Percentiles rank a stretch among this genome's conserved stretches.
Evolutionary conservation across 2,329 filamentous ascomycete species (phyloP).

Genomic region (Hypomyces perniciosus): DNA sequence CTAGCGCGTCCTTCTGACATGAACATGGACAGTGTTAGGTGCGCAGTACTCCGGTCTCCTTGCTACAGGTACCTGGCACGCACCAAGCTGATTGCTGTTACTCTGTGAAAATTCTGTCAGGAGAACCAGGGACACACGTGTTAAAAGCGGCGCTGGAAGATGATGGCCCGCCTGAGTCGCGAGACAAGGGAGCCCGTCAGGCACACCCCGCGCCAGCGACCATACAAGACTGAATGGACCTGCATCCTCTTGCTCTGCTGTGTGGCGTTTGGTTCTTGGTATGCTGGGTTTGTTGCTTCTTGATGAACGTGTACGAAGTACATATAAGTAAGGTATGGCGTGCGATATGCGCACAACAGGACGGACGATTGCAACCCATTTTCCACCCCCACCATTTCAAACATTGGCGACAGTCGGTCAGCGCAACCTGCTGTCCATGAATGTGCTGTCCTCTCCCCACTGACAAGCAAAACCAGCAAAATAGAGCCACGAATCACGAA

Average conservation of each 20-base stretch:
- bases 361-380: too few relatives aligned
- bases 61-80: background rate
- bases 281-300: background rate
- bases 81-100: background rate
- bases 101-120: background rate
- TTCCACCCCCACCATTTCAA: background rate
- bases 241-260: background rate
- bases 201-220: slow-evolving; percentile 10
- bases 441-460: slow-evolving; percentile 7
- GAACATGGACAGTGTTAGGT: background rate
- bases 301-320: too few relatives aligned
- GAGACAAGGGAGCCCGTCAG: slow-evolving; percentile 9
- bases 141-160: slow-evolving; percentile 6
- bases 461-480: slow-evolving; percentile 3
- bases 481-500: background rate
- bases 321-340: too few relatives aligned
- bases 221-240: background rate
- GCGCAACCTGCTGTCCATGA: too few relatives aligned
- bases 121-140: background rate
- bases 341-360: background rate
- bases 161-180: slow-evolving; percentile 7
- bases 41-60: too few relatives aligned
- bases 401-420: background rate
- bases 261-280: background rate
- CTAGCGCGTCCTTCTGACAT: background rate